A percentile compares a stretch with the other conserved stretches of the same genome.
These are phyloP conservation scores for Dipteronia sinensis DNA, from an alignment of 345 rosid genomes.

Conservation along the genomic window DNA sequence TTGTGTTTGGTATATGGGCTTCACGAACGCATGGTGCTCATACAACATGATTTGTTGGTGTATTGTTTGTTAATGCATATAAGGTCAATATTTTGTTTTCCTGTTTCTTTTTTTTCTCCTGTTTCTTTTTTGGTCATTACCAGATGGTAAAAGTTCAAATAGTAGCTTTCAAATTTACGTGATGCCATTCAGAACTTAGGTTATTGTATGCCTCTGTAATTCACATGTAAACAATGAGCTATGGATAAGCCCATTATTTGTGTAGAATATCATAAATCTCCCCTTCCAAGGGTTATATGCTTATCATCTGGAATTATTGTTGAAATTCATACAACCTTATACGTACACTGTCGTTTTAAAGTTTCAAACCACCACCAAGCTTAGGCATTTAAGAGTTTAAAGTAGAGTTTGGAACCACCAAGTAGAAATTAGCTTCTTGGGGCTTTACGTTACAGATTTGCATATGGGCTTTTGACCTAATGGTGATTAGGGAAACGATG, in stretches of 20 bases:
- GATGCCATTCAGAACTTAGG: background rate
- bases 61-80: conserved; percentile 23
- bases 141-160: background rate
- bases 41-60: conserved; percentile 35
- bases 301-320: background rate
- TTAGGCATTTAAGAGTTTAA: no score
- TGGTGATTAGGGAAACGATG: no score
- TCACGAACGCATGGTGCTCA: conserved; percentile 71
- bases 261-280: background rate
- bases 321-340: background rate
- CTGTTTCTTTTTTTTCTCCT: background rate
- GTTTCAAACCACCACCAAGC: background rate
- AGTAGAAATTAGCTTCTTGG: no score
- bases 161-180: background rate
- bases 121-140: background rate
- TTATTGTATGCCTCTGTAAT: background rate
- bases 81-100: conserved; percentile 1
- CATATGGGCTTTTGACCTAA: background rate
- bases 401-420: background rate
- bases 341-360: background rate
- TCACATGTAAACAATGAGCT: background rate
- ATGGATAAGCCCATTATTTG: background rate
- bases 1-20: conserved; percentile 96
- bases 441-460: background rate
- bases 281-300: background rate